Conservation (phyloP, 2,329 filamentous ascomycete species). For the Corniculantispora saksenae region DNA sequence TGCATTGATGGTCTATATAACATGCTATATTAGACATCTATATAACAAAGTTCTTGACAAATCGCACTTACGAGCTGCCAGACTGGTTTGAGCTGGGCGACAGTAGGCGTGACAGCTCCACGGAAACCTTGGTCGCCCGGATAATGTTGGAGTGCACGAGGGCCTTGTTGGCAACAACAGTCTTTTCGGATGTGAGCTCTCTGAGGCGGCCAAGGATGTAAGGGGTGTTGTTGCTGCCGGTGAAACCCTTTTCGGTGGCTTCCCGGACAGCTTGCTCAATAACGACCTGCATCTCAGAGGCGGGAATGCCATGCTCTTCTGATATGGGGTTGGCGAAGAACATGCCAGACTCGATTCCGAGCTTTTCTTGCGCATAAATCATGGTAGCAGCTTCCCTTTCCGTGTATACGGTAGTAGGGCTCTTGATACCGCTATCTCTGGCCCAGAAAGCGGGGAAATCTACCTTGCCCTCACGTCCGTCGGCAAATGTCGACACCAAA, state of each 20-base stretch:
- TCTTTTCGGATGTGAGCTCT: conserved; percentile 71
- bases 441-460: conserved; percentile 95
- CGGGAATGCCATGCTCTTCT: conserved; percentile 66
- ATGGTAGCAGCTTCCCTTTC: conserved; percentile 88
- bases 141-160: conserved; percentile 56
- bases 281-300: conserved; percentile 66
- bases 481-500: conserved; percentile 84
- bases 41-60: conserved; percentile 24
- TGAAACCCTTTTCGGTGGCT: conserved; percentile 63
- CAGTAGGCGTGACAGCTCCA: conserved; percentile 51
- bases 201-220: conserved; percentile 79
- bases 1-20: conserved; percentile 26
- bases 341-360: conserved; percentile 76
- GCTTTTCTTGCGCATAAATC: conserved; percentile 72
- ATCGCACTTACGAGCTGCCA: conserved; percentile 40
- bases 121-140: conserved; percentile 55
- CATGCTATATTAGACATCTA: conserved; percentile 40
- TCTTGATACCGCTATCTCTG: conserved; percentile 78
- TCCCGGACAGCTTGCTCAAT: conserved; percentile 69
- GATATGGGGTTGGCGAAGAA: conserved; percentile 90
- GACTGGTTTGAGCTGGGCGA: conserved; percentile 31
- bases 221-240: conserved; percentile 79
- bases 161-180: conserved; percentile 72
- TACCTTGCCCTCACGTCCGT: conserved; percentile 69
- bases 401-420: conserved; percentile 71